Evolutionary conservation across 192 early-diverging fungal genomes (phyloP), one percentile per base, ranked within the genome.

Genomic region (Umbelopsis isabellina): DNA sequence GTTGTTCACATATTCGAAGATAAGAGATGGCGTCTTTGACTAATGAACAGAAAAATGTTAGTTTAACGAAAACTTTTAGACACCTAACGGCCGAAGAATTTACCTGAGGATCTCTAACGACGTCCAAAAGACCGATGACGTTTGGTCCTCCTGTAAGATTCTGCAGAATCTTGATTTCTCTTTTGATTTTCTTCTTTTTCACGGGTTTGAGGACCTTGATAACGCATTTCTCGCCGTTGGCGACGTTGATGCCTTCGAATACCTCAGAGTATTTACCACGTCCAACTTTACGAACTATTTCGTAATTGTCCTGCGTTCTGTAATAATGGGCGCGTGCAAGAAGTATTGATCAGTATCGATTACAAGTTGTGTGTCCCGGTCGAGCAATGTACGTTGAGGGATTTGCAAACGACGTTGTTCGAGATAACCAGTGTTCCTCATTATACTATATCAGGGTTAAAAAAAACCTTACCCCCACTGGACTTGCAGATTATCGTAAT

Each of bases 131-230:
- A 67, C 89, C 87, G 72, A 99, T 88, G 46, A 99, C 88, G 78
- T 99, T 99, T 23, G 91, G 86, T 4, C 97, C 97, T 48, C 97
- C 97, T 37, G 91, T 89, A 50, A 99, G 84, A 76, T 98, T 99
- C 79, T 98, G 96, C 74, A 99, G 88, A 67, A 99, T 99, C 79
- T 97, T 98, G 80, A 99, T 97, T 79, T 99, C 97, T 58, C 97
- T 88, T 89, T 97, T 98, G 75, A 99, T 99, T 87, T 99, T 99
- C 92, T 98, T 98, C 90, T 99, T 99, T 87, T 99, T 99, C 73
- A 99, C 95, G 4, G 97, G 97, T 85, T 99, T 99, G 55, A 99
- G 84, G 15, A 97, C 97, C 86, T 99, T 99, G 87, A 99, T 99
- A 71, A 96, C 93, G 83, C 97, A 98, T 74, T 96, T 90, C 67